Evolutionary conservation across 1,284 basidiomycete species (phyloP), one percentile per base, ranked within the genome.

Genomic region (Ustilago shanxiensis): DNA sequence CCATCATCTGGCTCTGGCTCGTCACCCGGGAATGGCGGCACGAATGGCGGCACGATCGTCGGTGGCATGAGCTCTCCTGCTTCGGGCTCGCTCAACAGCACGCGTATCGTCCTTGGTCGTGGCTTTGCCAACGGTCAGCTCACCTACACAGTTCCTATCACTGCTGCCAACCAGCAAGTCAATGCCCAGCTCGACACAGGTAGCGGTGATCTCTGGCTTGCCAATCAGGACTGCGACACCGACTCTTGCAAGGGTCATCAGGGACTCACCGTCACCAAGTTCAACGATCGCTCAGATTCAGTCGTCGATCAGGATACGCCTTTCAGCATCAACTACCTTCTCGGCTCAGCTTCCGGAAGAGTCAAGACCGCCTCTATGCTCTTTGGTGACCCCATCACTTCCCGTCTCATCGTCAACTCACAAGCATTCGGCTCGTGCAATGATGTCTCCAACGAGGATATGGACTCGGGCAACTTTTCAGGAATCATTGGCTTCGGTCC

Each of bases 181-280:
- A 69, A 72, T 50, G 62, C 78, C 5, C 81, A 83, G 64, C 63
- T 82, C 59, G 81, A 83, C 67, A 83, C 81, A 8, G 80, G 80
- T 60, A 77, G 72, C 53, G 64, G 68, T 22, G 81, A 83, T 51
- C 64, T 82, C 33, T 83, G 80, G 80, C 47, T 83, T 39, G 81
- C 80, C 39, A 75, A 74, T 26, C 73, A 73, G 47, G 66, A 67
- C 41, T 83, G 81, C 71, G 64, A 57, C 33, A 33, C 68, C 44
- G 72, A 67, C 45, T 65, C 74, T 16, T 83, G 81, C 60, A 50
- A 33, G 13, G 62, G 64, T 14, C 73, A 76, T 20, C 60, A 68
- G 22, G 70, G 76, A 14, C 47, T 68, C 22, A 55, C 50, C 35
- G 66, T 83, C 33, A 57, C 41, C 60, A 69, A 64, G n/a, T 72